Percentiles rank a stretch among this genome's conserved stretches.
These are phyloP conservation scores for Kodamaea nitidulidarum DNA, from an alignment of 805 yeast genomes.

Conservation along the genomic window DNA sequence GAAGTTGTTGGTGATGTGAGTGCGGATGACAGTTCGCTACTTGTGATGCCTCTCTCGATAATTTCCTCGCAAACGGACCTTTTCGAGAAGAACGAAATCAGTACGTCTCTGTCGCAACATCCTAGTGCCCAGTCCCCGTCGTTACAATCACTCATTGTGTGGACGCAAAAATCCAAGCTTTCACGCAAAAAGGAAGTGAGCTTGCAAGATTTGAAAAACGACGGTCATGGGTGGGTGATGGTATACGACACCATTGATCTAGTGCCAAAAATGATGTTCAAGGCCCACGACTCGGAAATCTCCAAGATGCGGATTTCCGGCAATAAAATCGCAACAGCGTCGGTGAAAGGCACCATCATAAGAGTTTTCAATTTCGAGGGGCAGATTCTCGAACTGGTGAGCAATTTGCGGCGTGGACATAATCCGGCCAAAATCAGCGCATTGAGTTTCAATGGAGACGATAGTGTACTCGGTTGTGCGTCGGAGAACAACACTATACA, in stretches of 20 bases:
- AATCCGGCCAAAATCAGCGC: constrained; percentile 32
- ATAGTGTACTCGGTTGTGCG: constrained; percentile 35
- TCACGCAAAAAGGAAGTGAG: constrained; percentile 17
- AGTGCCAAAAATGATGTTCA: constrained; percentile 29
- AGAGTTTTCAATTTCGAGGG: constrained; percentile 27
- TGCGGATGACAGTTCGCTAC: constrained; percentile 30
- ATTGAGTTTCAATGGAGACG: constrained; percentile 32
- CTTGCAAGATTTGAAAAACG: constrained; percentile 25
- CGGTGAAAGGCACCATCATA: constrained; percentile 40
- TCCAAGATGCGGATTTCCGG: constrained; percentile 29
- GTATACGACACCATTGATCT: constrained; percentile 37
- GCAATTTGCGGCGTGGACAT: constrained; percentile 39
- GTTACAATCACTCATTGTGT: constrained; percentile 22
- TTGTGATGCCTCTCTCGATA: constrained; percentile 32
- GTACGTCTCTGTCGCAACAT: constrained; percentile 17
- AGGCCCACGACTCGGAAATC: constrained; percentile 37
- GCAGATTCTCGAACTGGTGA: constrained; percentile 24
- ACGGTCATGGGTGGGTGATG: constrained; percentile 35
- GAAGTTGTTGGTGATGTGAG: constrained; percentile 31
- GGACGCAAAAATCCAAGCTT: constrained; percentile 20
- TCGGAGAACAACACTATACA: constrained; percentile 42
- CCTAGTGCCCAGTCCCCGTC: too few species aligned
- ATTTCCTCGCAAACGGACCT: constrained; percentile 30
- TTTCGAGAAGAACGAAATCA: constrained; percentile 17
- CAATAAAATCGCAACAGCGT: constrained; percentile 38